Percentiles rank a stretch among this genome's conserved stretches.
These are phyloP conservation scores for Chimonanthus praecox DNA, from an alignment of 164 flowering plant genomes.

Conservation along the genomic window DNA sequence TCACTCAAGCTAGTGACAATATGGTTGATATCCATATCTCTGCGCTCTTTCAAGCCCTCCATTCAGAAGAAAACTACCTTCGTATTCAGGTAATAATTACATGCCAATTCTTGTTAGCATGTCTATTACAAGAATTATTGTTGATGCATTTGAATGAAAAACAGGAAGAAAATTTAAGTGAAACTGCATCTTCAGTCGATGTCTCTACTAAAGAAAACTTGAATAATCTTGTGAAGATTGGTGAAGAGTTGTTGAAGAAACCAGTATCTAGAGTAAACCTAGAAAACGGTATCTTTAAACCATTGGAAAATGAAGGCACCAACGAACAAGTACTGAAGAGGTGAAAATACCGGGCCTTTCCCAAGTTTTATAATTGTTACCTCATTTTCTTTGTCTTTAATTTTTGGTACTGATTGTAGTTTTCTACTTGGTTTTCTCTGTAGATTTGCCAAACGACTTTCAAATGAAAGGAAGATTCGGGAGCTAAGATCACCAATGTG, in stretches of 20 bases:
- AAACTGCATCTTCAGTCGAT: constrained; percentile 6
- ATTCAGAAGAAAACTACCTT: constrained; percentile 24
- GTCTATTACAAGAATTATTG: neutral
- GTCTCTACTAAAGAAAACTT: constrained; percentile 14
- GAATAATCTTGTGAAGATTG: constrained; percentile 17
- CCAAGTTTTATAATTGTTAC: neutral
- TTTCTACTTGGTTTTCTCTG: neutral
- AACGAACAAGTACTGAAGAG: constrained; percentile 22
- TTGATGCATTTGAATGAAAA: neutral
- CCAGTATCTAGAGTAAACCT: constrained; percentile 16
- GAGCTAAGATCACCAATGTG: constrained; percentile 3
- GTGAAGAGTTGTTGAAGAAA: constrained; percentile 16
- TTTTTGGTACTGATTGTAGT: neutral
- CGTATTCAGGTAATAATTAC: constrained; percentile 23
- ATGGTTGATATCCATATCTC: constrained; percentile 26
- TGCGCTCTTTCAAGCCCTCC: constrained; percentile 24
- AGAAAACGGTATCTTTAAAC: constrained; percentile 20
- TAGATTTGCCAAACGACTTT: constrained; percentile 6
- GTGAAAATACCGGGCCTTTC: neutral
- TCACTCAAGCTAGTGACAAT: constrained; percentile 26
- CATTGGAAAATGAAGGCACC: constrained; percentile 11
- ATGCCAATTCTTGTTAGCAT: too few species aligned
- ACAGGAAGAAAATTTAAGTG: constrained; percentile 16
- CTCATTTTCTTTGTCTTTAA: neutral
- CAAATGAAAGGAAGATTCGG: constrained; percentile 8